Base-by-base conservation (phyloP, 352 stramenopile genomes). In the Pythium scleroteichum region DNA sequence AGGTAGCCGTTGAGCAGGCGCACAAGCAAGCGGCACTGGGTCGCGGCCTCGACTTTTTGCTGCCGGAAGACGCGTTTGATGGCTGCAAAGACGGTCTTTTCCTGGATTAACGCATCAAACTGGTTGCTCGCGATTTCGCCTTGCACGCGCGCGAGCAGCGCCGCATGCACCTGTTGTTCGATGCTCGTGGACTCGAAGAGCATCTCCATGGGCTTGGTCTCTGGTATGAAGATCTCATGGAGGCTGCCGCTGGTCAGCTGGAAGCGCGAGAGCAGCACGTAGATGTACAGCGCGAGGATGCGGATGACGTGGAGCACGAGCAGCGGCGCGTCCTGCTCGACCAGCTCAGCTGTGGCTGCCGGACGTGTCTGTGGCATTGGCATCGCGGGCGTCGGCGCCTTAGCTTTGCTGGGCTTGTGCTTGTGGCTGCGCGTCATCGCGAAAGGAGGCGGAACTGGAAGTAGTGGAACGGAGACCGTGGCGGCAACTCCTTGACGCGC, bases 241-340 rank as follows among this genome's bases (percentile, higher is more conserved):
- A 76, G 54, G 14, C 13, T 81, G 40, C 26, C 20, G 39, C 19
- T 64, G 58, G 10, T 35, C 5, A 10, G 29, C 24, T 48, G 49
- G 20, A 47, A 58, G 39, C 82, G 75, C 22, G 76, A 76, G 23
- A 90, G 62, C 39, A 75, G 69, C 26, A 82, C 74, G 52, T 82
- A 86, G 53, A 90, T 59, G 49, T 85, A 87, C 39, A 90, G 57
- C 14, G 78, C 70, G 54, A 90, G 67, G 22, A 81, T 79, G 62
- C 78, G 78, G 52, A 90, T 73, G 35, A 90, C 65, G 49, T 90
- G 78, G 27, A 90, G 69, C 57, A 88, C 54, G 39, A 88, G 47
- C 45, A 64, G 50, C 55, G 59, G 50, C 42, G 59, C 49, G 41
- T 70, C 49, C 8, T 49, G 19, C n/a, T 63, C 68, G 35, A 78